Evolutionary conservation across 495 filamentous ascomycete species (phyloP).

Genomic region (Lophiostoma macrostomum): DNA sequence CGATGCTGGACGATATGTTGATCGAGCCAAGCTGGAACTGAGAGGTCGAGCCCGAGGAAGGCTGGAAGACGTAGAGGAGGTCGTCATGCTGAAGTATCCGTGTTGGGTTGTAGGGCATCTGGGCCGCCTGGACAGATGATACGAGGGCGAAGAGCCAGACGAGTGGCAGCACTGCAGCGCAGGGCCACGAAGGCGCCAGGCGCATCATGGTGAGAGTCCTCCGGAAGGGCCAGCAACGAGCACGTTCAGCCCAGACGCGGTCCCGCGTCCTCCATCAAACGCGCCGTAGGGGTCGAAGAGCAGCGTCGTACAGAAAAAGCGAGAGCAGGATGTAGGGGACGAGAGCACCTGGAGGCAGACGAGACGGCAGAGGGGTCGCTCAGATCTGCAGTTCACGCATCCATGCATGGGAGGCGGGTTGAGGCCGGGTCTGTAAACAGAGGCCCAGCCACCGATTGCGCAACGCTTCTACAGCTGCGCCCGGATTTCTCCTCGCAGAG

Average conservation of each 20-base stretch:
- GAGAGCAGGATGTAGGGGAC: not conserved
- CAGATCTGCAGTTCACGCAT: slow-evolving; percentile 26
- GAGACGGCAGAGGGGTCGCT: slow-evolving; percentile 11
- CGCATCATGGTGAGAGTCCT: slow-evolving; percentile 10
- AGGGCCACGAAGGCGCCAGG: too few relatives aligned
- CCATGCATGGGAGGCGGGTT: not conserved
- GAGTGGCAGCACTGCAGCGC: too few relatives aligned
- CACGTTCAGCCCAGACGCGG: slow-evolving; percentile 11
- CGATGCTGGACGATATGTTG: slow-evolving; percentile 58
- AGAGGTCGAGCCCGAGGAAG: slow-evolving; percentile 42
- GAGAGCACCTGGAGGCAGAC: not conserved
- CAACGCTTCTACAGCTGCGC: slow-evolving; percentile 1
- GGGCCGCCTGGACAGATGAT: slow-evolving; percentile 15
- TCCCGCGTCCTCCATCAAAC: slow-evolving; percentile 17
- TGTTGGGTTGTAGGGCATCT: slow-evolving; percentile 73
- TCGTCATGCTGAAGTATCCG: slow-evolving; percentile 54
- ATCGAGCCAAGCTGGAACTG: slow-evolving; percentile 57
- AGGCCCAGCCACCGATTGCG: slow-evolving; percentile 28
- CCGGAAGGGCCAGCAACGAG: not conserved
- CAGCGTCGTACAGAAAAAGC: slow-evolving; percentile 17
- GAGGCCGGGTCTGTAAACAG: slow-evolving; percentile 28
- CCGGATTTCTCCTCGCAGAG: not conserved
- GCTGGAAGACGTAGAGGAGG: slow-evolving; percentile 60
- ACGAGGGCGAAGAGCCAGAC: slow-evolving; percentile 16
- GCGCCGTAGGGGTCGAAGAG: slow-evolving; percentile 2